A percentile compares a stretch with the other conserved stretches of the same genome.
phyloP scores from a whole-genome alignment of 768 basidiomycete species.

The Gymnopilus dilepis region DNA sequence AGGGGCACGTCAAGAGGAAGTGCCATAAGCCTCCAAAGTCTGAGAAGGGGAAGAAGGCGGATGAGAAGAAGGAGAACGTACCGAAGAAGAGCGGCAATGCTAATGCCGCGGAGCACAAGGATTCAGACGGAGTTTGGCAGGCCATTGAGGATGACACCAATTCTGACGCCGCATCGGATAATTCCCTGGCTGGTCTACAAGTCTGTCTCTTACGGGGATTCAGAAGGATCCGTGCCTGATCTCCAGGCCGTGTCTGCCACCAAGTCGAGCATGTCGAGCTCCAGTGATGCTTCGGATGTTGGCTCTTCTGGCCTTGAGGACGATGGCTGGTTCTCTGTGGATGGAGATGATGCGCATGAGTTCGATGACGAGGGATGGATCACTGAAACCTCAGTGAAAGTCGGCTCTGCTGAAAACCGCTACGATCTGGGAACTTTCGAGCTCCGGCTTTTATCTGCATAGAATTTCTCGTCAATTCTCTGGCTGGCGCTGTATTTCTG shows the following conservation, averaged over 20 bases:
- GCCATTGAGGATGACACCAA: neutral
- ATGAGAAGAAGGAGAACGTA: neutral
- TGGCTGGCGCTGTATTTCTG: no score
- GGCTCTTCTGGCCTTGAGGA: neutral
- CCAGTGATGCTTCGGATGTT: neutral
- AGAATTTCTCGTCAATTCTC: no score
- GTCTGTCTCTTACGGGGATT: neutral
- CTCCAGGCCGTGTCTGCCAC: slow-evolving; percentile 26
- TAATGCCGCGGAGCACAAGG: slow-evolving; percentile 17
- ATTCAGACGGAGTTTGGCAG: slow-evolving; percentile 13
- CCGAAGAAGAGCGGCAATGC: slow-evolving; percentile 1
- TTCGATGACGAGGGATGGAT: neutral
- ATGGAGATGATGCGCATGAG: slow-evolving; percentile 16
- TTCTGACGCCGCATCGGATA: slow-evolving; percentile 4
- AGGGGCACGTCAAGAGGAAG: no score
- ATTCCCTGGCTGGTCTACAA: no score
- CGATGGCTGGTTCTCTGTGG: slow-evolving; percentile 23
- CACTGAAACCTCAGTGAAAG: no score
- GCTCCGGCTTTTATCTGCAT: no score
- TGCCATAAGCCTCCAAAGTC: no score
- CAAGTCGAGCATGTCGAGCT: neutral
- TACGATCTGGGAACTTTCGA: no score
- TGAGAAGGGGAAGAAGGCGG: no score
- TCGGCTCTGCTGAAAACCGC: no score
- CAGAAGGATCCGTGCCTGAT: slow-evolving; percentile 34